These are phyloP conservation scores for Trichophaea hybrida DNA, from an alignment of 2,329 filamentous ascomycete genomes.

Conservation along the genomic window DNA sequence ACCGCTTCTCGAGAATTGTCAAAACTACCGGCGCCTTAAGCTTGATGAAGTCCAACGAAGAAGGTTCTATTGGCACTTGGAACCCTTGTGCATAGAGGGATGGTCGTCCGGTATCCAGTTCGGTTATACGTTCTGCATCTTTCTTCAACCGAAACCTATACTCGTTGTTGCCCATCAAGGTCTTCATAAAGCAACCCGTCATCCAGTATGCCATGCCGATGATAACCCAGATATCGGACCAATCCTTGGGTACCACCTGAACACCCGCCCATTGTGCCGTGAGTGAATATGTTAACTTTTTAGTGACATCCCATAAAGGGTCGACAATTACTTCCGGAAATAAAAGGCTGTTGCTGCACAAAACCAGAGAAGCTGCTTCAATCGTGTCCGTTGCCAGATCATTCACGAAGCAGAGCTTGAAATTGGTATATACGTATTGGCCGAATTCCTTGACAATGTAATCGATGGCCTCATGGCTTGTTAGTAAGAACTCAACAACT, in stretches of 20 bases:
- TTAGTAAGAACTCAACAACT: constrained; percentile 5
- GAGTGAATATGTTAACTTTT: constrained; percentile 66
- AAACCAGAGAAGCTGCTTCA: constrained; percentile 66
- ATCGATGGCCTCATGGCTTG: constrained; percentile 52
- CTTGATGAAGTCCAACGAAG: constrained; percentile 79
- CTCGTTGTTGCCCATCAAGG: constrained; percentile 85
- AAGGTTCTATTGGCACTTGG: constrained; percentile 52
- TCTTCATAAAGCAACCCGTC: constrained; percentile 82
- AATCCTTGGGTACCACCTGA: constrained; percentile 71
- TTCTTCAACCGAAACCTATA: constrained; percentile 81
- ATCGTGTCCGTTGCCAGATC: constrained; percentile 64
- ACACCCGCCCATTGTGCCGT: constrained; percentile 92
- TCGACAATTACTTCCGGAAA: constrained; percentile 78
- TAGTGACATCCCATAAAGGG: constrained; percentile 64
- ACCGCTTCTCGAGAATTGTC: constrained; percentile 80
- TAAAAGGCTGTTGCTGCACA: constrained; percentile 74
- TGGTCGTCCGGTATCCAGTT: constrained; percentile 67
- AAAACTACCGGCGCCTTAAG: constrained; percentile 83
- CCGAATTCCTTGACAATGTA: constrained; percentile 79
- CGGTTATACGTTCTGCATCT: constrained; percentile 65
- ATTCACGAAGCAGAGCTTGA: constrained; percentile 88
- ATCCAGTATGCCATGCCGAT: constrained; percentile 88
- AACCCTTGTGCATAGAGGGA: constrained; percentile 72
- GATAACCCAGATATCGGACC: constrained; percentile 74
- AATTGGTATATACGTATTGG: constrained; percentile 79